phyloP scores from a whole-genome alignment of 2,329 filamentous ascomycete genomes.

The Sarocladium kiliense region DNA sequence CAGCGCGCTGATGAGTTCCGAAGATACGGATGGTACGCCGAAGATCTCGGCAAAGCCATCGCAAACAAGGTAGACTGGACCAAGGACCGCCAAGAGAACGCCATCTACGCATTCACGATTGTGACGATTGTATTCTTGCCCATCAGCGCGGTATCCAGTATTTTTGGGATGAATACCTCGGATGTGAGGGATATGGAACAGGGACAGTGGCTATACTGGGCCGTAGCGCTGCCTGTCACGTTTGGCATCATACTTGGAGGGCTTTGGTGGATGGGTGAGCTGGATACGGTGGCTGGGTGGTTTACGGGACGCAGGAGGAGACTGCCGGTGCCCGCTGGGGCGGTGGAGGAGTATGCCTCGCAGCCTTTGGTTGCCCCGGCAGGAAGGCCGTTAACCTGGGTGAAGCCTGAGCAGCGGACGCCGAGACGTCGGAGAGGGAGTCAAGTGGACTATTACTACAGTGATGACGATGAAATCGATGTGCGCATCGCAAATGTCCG shows the following conservation, averaged over 20 bases:
- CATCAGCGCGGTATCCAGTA: conserved; percentile 38
- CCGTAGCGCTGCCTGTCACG: conserved; percentile 40
- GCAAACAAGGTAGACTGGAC: conserved; percentile 32
- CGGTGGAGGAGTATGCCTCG: too few species aligned
- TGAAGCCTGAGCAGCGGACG: too few species aligned
- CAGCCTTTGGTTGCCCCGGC: too few species aligned
- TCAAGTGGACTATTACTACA: too few species aligned
- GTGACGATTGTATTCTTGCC: conserved; percentile 45
- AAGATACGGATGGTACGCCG: conserved; percentile 23
- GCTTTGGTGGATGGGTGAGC: conserved; percentile 38
- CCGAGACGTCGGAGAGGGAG: background rate
- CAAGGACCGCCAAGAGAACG: conserved; percentile 40
- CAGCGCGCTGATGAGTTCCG: conserved; percentile 29
- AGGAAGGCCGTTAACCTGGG: too few species aligned
- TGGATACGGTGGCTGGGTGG: conserved; percentile 28
- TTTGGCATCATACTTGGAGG: conserved; percentile 31
- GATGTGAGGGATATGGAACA: conserved; percentile 43
- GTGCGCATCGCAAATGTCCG: too few species aligned
- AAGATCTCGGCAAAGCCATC: conserved; percentile 24
- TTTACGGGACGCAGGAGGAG: conserved; percentile 13
- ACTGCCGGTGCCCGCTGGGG: too few species aligned
- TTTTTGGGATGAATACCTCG: conserved; percentile 48
- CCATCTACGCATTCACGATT: conserved; percentile 45
- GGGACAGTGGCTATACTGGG: conserved; percentile 46
- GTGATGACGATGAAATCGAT: too few species aligned